phyloP scores from a whole-genome alignment of 2,329 filamentous ascomycete genomes.

The Paecilomyces niveus region DNA sequence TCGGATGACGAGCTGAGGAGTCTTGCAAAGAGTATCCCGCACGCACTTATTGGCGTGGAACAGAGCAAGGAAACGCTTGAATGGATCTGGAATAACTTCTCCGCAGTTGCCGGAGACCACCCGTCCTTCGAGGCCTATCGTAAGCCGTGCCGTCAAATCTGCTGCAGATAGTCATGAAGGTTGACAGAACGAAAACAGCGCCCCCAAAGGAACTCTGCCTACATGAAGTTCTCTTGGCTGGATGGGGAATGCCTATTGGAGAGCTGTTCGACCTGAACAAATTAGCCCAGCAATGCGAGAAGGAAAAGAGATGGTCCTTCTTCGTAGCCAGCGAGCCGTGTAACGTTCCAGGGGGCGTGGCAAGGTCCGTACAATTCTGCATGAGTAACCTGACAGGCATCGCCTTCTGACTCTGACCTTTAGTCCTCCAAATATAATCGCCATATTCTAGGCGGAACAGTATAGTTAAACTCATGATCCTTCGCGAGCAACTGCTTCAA shows the following conservation, averaged over 20 bases:
- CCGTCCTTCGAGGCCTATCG: background rate
- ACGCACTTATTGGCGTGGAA: background rate
- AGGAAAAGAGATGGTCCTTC: slow-evolving; percentile 12
- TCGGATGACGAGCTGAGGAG: background rate
- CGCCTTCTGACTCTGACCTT: background rate
- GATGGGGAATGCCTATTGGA: slow-evolving; percentile 13
- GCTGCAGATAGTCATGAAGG: background rate
- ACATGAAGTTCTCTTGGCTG: slow-evolving; percentile 1
- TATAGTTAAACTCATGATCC: background rate
- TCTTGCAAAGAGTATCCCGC: background rate
- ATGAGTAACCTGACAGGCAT: background rate
- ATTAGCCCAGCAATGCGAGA: slow-evolving; percentile 10
- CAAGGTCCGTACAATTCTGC: background rate
- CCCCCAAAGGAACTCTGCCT: background rate
- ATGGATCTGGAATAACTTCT: background rate
- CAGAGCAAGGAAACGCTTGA: background rate
- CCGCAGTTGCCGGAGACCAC: background rate
- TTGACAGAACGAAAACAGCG: background rate
- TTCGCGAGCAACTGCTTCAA: slow-evolving; percentile 9
- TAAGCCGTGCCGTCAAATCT: background rate
- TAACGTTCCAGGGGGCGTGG: slow-evolving; percentile 8
- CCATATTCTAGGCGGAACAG: slow-evolving; percentile 8
- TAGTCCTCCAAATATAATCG: slow-evolving; percentile 10
- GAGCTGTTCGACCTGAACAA: slow-evolving; percentile 16
- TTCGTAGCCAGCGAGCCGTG: slow-evolving; percentile 14